Base-by-base conservation (phyloP, 192 early-diverging fungal species). In the Gryganskiella cystojenkinii region DNA sequence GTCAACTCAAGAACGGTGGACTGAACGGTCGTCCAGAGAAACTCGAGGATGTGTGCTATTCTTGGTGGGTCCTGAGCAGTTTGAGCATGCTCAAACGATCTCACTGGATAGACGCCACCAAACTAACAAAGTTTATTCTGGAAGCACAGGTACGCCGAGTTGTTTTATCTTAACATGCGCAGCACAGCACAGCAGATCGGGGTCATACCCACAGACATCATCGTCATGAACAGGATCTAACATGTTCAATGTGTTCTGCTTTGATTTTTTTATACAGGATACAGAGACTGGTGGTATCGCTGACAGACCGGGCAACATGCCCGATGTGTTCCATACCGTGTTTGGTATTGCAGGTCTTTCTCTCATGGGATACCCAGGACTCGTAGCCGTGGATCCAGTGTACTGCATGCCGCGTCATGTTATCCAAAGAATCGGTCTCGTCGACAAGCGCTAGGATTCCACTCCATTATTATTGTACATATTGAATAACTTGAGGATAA, bases 11-110 rank as follows among this genome's bases (percentile, higher is more conserved):
- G 64, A 92, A 88, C 28, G 98, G 98, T 28, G 98, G 98, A 14
- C 81, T 99, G 51, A 99, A 98, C 74, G 98, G 96, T 1, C 87
- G 98, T 27, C 96, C 98, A 2, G 93, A 99, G 80, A 99, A 99
- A 81, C 82, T 98, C 20, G 94, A 93, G 56, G 96, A 99, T 75
- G 96, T 94, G 3, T 99, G 97, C 71, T 99, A 99, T 73, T 98
- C 97, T 34, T 99, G 97, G 97, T 99, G 97, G 97, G 96, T 97
- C 0, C 71, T 98, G 44, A 96, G 95, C 13, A 88, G 94, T 33
- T 84, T 99, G 3, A 82, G 90, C 25, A 94, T 97, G 24, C 67
- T 99, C 52, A 91, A 86, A 20, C 80, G 92, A 2, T 43, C 89
- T 0, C 90, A 96, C 64, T 99, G 98, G 98, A 94, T 98, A 55